A percentile compares a stretch with the other conserved stretches of the same genome.
Conservation (phyloP, 768 basidiomycete genomes). For the Agrocybe chaxingu region DNA sequence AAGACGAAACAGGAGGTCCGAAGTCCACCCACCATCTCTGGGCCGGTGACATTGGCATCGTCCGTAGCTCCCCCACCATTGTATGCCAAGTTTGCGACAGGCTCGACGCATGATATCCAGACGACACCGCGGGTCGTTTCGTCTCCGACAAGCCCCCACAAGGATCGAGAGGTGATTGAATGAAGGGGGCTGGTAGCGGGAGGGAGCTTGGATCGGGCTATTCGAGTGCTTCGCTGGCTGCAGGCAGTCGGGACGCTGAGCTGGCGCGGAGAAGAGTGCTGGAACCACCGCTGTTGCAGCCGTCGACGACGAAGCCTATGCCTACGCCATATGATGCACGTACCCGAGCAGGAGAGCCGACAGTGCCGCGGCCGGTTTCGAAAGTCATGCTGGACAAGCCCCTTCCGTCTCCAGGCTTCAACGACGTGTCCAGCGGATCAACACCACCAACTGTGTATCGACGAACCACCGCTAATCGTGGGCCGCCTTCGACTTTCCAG, state of each 20-base stretch:
- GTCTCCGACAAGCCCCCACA: constrained; percentile 29
- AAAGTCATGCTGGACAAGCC: constrained; percentile 24
- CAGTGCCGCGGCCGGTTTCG: constrained; percentile 13
- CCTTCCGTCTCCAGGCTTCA: constrained; percentile 18
- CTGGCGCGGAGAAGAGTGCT: constrained; percentile 6
- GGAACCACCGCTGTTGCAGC: constrained; percentile 3
- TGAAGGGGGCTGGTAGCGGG: constrained; percentile 10
- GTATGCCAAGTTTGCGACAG: constrained; percentile 35
- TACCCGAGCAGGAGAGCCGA: neutral
- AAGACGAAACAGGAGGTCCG: constrained; percentile 33
- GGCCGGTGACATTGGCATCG: constrained; percentile 15
- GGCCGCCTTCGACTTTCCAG: constrained; percentile 13
- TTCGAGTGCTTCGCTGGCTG: constrained; percentile 14
- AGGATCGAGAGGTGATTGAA: constrained; percentile 13
- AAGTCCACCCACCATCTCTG: constrained; percentile 13
- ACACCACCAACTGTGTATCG: constrained; percentile 8
- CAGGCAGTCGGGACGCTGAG: constrained; percentile 15
- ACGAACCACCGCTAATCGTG: constrained; percentile 11
- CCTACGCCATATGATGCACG: neutral
- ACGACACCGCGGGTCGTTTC: constrained; percentile 30
- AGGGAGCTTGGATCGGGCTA: constrained; percentile 3
- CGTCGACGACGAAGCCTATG: neutral
- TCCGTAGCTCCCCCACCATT: constrained; percentile 33
- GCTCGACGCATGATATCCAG: constrained; percentile 13
- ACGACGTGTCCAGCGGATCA: constrained; percentile 11